Base-by-base conservation (phyloP, 441 rosid genomes). In the Gossypium davidsonii region DNA sequence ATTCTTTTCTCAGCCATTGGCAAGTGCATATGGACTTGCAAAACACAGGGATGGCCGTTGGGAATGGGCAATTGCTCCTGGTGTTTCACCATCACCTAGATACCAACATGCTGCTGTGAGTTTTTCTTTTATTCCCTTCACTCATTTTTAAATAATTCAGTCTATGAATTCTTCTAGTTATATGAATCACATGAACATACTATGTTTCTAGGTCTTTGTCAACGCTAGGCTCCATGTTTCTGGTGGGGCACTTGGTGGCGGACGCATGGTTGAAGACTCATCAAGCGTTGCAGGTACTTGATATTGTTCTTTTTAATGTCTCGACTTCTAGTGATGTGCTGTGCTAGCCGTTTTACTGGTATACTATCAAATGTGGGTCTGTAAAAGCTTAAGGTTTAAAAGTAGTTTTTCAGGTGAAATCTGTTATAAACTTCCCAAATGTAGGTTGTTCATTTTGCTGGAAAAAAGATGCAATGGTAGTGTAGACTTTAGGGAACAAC, bases 1-100 rank as follows among this genome's bases (percentile, higher is more conserved):
- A 28, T 58, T 26, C 59, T 44, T 61, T 79, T 78, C 80, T 74
- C 86, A 95, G 98, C 98, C 98, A 61, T 80, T 93, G 70, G 89
- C 98, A 28, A 91, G 93, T 80, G 99, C 99, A 62, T 95, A 95
- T 83, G 99, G 98, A 74, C 96, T 95, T 81, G 99, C 99, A 23
- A 95, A 93, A 81, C 99, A 95, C 76, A 91, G 97, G 81, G 99
- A 95, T 83, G 99, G 99, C 58, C 98, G 99, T 72, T 95, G 99
- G 99, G 99, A 95, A 85, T 95, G 99, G 99, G 98, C 98, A 67
- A 95, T 95, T 79, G 99, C 98, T 82, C 99, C 99, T 68, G 98
- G 98, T 69, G 97, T 95, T 51, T 93, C 99, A 15, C 99, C 99
- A 61, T 95, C 99, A 67, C 83, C 98, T 76, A 91, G 99, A 95